Conservation (phyloP, 2,329 filamentous ascomycete species). For the Pyrenophora teres region DNA sequence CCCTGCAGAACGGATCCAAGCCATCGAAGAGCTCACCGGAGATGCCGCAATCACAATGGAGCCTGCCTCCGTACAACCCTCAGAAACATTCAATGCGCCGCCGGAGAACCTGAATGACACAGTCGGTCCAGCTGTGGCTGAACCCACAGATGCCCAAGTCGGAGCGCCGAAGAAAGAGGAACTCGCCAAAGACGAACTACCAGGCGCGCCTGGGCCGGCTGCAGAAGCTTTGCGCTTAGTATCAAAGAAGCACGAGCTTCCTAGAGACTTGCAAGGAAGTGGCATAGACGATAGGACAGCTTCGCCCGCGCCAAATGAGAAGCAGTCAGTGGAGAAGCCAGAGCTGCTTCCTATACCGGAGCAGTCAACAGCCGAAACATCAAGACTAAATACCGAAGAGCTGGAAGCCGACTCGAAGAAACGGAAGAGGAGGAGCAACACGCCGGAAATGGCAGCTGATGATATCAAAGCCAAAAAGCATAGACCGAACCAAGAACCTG, state of each 20-base stretch:
- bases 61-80: constrained; percentile 21
- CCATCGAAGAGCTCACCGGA: constrained; percentile 20
- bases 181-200: constrained; percentile 15
- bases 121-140: constrained; percentile 25
- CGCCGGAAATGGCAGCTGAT: constrained; percentile 42
- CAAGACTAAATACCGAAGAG: constrained; percentile 44
- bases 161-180: constrained; percentile 9
- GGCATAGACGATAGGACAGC: constrained; percentile 19
- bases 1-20: constrained; percentile 18
- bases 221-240: constrained; percentile 27
- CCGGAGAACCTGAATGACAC: constrained; percentile 23
- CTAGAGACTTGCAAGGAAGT: constrained; percentile 5
- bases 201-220: constrained; percentile 29
- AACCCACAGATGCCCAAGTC: constrained; percentile 21
- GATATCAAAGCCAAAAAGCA: constrained; percentile 52
- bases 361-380: constrained; percentile 37
- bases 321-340: constrained; percentile 40
- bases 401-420: constrained; percentile 47
- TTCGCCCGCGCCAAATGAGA: constrained; percentile 31
- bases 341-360: constrained; percentile 34
- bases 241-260: constrained; percentile 7
- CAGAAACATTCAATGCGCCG: constrained; percentile 19
- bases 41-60: constrained; percentile 24
- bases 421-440: constrained; percentile 49
- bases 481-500: constrained; percentile 44